phyloP scores from a whole-genome alignment of 2,329 filamentous ascomycete genomes.

The Chrysosporium keratinophilum region DNA sequence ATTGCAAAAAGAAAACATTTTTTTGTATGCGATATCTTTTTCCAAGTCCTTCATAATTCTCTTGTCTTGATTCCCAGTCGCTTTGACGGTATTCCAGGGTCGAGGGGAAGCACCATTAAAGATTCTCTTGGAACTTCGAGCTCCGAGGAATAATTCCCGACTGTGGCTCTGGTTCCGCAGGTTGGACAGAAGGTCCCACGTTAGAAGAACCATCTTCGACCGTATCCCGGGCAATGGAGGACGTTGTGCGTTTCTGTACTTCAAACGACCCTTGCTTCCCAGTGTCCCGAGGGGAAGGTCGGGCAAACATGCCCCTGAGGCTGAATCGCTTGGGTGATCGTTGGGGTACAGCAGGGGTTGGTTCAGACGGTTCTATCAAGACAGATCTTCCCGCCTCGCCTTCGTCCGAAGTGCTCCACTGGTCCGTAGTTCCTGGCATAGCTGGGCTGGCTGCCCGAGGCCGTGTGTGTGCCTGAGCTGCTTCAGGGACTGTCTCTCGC shows the following conservation, averaged over 20 bases:
- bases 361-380: not conserved
- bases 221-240: not conserved
- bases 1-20: too few species aligned
- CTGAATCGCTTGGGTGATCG: conserved; percentile 6
- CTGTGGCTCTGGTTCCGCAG: not conserved
- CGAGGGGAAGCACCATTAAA: not conserved
- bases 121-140: conserved; percentile 8
- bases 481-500: not conserved
- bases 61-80: too few species aligned
- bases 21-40: too few species aligned
- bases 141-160: not conserved
- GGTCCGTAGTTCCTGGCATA: not conserved
- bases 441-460: not conserved
- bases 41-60: too few species aligned
- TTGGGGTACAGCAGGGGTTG: not conserved
- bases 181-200: not conserved
- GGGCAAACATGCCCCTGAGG: conserved; percentile 6
- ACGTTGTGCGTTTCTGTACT: conserved; percentile 5
- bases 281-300: not conserved
- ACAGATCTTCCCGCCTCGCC: not conserved
- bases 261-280: conserved; percentile 12
- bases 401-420: conserved; percentile 11
- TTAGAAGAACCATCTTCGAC: not conserved
- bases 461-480: not conserved
- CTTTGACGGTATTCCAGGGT: too few species aligned